Base-by-base conservation (phyloP, 2,329 filamentous ascomycete species). In the Epichloe hybrida region DNA sequence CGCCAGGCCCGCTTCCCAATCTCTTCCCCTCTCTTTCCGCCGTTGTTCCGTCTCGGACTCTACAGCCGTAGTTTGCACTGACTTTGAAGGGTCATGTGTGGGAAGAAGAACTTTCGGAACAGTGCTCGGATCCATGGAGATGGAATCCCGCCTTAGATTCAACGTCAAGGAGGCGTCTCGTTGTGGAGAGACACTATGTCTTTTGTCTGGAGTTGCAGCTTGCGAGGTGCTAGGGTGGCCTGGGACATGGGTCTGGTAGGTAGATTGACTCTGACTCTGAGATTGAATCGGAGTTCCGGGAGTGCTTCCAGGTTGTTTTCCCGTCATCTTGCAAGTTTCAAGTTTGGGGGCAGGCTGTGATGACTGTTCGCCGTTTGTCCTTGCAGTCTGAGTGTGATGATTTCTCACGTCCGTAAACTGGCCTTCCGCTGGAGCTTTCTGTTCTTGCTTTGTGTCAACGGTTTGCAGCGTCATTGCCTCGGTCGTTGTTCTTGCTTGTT, bases 81-180 rank as follows among this genome's bases (percentile, higher is more conserved):
- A 47, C 12, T 49, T 46, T 36, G 46, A 38, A 0, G 57, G 54
- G 13, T 57, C 50, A 15, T 58, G 46, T 20, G 59, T 55, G 1
- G 58, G 61, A n/a, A 58, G 56, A 1, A 63, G 54, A 1, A 56
- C 54, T 41, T 53, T 50, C 15, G 61, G 60, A 12, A 57, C 55
- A n/a, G 54, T 52, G 13, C 53, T 46, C 5, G 52, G 55, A 2
- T 56, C 51, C 4, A 64, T 53, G 35, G 57, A 52, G 13, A 56
- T 50, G 4, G 57, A 54, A 5, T 52, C 50, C 8, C 58, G 52
- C 17, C 57, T 60, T 9, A 50, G 11, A 7, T 57, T 59, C 42
- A 57, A 53, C 52, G 60, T 57, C 15, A 64, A 48, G 0, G 59
- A 59, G 0, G 50, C 57, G 2, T 61, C 59, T 4, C 59, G 61